Evolutionary conservation across 169 alveolate species (phyloP).

Genomic region (Eimeria necatrix): DNA sequence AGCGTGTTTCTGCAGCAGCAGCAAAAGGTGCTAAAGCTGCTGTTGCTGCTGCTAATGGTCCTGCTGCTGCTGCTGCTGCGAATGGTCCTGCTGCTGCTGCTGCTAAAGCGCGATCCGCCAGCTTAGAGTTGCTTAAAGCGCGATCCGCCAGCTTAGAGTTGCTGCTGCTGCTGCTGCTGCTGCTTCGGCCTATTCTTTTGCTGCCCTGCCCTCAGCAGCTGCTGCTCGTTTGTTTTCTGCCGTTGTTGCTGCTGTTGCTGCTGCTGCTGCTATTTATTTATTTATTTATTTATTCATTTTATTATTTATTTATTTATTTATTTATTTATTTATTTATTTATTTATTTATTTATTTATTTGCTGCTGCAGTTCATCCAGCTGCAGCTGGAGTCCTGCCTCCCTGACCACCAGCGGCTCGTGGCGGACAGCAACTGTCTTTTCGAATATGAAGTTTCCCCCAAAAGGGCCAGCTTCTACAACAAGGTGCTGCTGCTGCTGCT

Average conservation of each 20-base stretch:
- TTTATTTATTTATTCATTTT: neutral
- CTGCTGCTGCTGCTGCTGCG: no score
- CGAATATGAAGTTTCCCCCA: slow-evolving; percentile 23
- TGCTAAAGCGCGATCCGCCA: no score
- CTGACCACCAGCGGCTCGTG: slow-evolving; percentile 18
- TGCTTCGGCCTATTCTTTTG: no score
- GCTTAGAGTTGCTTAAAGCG: no score
- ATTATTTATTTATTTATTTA: neutral
- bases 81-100: no score
- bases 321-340: neutral
- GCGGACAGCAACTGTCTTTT: slow-evolving; percentile 22
- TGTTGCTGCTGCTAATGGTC: neutral
- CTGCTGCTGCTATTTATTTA: neutral
- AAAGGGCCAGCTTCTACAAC: slow-evolving; percentile 27
- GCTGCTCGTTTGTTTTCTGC: no score
- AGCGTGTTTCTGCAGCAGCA: neutral
- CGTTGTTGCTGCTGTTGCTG: neutral
- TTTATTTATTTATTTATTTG: neutral
- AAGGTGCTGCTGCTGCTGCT: slow-evolving; percentile 6
- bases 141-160: no score
- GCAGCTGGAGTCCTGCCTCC: slow-evolving; percentile 56
- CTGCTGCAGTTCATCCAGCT: slow-evolving; percentile 60
- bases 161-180: no score
- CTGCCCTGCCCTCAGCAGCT: no score
- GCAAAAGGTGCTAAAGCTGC: neutral